Evolutionary conservation across 2,329 filamentous ascomycete genomes (phyloP).

Genomic region (Alternaria metachromatica): DNA sequence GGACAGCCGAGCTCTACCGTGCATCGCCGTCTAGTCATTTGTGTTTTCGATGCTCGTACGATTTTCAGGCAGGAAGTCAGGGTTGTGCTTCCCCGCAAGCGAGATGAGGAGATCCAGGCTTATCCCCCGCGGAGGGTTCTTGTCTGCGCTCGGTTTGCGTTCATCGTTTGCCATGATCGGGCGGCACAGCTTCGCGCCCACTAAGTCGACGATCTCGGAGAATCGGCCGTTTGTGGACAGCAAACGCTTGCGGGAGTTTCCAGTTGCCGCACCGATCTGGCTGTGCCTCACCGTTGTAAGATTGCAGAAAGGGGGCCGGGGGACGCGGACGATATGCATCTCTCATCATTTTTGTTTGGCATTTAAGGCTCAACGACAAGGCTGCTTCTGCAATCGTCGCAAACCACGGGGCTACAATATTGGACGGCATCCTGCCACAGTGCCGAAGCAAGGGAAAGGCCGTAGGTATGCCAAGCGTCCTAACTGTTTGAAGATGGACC

Average conservation of each 20-base stretch:
- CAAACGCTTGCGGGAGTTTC: conserved; percentile 4
- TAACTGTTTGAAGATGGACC: conserved; percentile 9
- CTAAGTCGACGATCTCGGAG: conserved; percentile 10
- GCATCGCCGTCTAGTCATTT: conserved; percentile 4
- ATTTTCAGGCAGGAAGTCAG: conserved; percentile 10
- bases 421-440: background rate
- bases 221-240: conserved; percentile 4
- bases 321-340: background rate
- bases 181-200: background rate
- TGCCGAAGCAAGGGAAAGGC: conserved; percentile 6
- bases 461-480: conserved; percentile 7
- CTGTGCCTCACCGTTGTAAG: conserved; percentile 13
- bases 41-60: conserved; percentile 8
- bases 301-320: conserved; percentile 11
- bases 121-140: conserved; percentile 3
- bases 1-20: no score
- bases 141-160: conserved; percentile 7
- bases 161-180: conserved; percentile 4
- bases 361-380: background rate
- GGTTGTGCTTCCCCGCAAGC: conserved; percentile 14
- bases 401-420: background rate
- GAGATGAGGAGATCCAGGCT: conserved; percentile 13
- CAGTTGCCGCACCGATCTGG: conserved; percentile 10
- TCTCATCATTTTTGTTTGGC: background rate
- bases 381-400: background rate